Evolutionary conservation across 73 alveolate species (phyloP).

Genomic region (Durusdinium trenchii): DNA sequence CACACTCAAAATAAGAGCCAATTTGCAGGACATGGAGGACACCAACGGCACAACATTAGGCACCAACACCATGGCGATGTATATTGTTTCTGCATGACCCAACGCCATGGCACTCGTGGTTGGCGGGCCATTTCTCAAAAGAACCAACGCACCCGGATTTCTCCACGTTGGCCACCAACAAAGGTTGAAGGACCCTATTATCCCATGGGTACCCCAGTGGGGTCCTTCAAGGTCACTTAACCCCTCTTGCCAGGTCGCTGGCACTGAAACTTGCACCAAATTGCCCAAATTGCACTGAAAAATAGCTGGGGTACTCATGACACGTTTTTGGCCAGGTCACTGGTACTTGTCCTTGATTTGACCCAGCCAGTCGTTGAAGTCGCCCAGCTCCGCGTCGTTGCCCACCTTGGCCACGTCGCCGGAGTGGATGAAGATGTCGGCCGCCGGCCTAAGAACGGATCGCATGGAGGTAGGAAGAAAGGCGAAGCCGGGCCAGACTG

Average conservation of each 20-base stretch:
- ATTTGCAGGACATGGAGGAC: too few species aligned
- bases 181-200: neutral
- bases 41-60: too few species aligned
- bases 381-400: slow-evolving; percentile 56
- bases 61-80: too few species aligned
- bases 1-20: too few species aligned
- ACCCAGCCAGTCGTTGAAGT: slow-evolving; percentile 67
- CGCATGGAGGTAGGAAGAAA: too few species aligned
- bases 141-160: too few species aligned
- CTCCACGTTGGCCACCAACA: too few species aligned
- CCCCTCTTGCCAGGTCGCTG: neutral
- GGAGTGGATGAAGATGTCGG: slow-evolving; percentile 73
- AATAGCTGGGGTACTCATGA: neutral
- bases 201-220: neutral
- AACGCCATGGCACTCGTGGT: too few species aligned
- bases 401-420: slow-evolving; percentile 93
- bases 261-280: neutral
- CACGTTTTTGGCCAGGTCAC: neutral
- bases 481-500: neutral
- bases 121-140: too few species aligned
- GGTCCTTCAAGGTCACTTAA: neutral
- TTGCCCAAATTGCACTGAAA: neutral
- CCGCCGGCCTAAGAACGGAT: too few species aligned
- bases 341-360: slow-evolving; percentile 34
- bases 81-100: too few species aligned